Evolutionary conservation across 257 asterid species (phyloP), one percentile per base, ranked within the genome.

Genomic region (Solanum bukasovii): DNA sequence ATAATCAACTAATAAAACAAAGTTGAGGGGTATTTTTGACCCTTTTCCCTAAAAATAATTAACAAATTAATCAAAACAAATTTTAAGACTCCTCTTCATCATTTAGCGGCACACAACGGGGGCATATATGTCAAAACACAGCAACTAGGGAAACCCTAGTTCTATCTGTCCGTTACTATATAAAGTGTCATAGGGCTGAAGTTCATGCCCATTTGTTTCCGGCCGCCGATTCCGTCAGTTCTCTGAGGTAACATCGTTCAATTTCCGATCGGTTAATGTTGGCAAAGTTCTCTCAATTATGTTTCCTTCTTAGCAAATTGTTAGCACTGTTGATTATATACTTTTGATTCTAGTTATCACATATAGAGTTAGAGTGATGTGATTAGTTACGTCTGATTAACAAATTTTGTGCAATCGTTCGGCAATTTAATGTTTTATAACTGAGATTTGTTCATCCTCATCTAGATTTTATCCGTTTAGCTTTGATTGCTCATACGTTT

Each of bases 201-300:
- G 14, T 1, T 56, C 65, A 7, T 21, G 0, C 0, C 35, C 61
- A 77, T 23, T 38, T 11, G 7, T 1, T 5, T 18, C 33, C 20
- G 13, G 86, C 85, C 12, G 86, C 86, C 65, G 29, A 29, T 5
- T 82, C 20, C 20, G 23, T 29, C 31, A 3, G 6, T 29, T 20
- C 65, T 31, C 40, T 27, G 85, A 89, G 92, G 92, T 91, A 89
- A 37, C 34, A 63, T 31, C 84, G 88, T 82, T 88, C 34, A 33
- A 46, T 61, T 85, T 9, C 29, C 21, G 14, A 84, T 71, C 38
- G 6, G 25, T 20, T n/a, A 38, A 4, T 11, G 7, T 27, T 14
- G 5, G 10, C n/a, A 0, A 44, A 14, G 1, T 27, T 27, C 9
- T 79, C 10, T 79, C 40, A 5, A 27, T 16, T 27, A 18, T 79